Evolutionary conservation across 192 early-diverging fungal genomes (phyloP).

Genomic region (Dimargaris cristalligena): DNA sequence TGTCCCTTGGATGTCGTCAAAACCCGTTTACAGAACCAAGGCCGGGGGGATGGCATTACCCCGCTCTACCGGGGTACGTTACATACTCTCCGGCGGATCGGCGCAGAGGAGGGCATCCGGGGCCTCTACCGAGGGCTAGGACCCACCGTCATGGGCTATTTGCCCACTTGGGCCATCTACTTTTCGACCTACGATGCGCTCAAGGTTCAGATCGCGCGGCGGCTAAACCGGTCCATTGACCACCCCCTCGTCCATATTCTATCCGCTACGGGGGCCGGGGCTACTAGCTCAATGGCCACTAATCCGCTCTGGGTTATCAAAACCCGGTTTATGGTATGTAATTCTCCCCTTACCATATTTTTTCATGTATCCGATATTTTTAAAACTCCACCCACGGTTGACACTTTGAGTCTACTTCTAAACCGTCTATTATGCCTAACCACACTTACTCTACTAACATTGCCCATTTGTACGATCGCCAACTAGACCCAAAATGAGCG

Average conservation of each 20-base stretch:
- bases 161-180: constrained; percentile 85
- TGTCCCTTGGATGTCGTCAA: constrained; percentile 93
- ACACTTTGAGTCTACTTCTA: no score
- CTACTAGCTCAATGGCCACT: constrained; percentile 54
- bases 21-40: constrained; percentile 82
- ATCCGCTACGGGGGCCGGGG: constrained; percentile 73
- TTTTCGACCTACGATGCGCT: constrained; percentile 76
- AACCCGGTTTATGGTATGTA: constrained; percentile 73
- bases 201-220: constrained; percentile 30
- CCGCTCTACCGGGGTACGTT: constrained; percentile 28
- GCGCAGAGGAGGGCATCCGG: constrained; percentile 61
- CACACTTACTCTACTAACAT: no score
- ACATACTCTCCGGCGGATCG: constrained; percentile 53
- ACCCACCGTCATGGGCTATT: constrained; percentile 73
- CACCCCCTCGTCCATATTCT: constrained; percentile 52
- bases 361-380: no score
- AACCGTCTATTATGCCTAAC: no score
- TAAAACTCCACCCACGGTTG: no score
- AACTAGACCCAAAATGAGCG: constrained; percentile 51
- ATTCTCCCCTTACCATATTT: no score
- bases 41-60: constrained; percentile 17
- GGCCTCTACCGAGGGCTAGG: constrained; percentile 82
- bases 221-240: constrained; percentile 2
- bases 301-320: constrained; percentile 91
- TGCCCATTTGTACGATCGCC: no score